A percentile compares a stretch with the other conserved stretches of the same genome.
These are phyloP conservation scores for Fusarium sp. DNA, from an alignment of 2,329 filamentous ascomycete species.

Conservation along the genomic window DNA sequence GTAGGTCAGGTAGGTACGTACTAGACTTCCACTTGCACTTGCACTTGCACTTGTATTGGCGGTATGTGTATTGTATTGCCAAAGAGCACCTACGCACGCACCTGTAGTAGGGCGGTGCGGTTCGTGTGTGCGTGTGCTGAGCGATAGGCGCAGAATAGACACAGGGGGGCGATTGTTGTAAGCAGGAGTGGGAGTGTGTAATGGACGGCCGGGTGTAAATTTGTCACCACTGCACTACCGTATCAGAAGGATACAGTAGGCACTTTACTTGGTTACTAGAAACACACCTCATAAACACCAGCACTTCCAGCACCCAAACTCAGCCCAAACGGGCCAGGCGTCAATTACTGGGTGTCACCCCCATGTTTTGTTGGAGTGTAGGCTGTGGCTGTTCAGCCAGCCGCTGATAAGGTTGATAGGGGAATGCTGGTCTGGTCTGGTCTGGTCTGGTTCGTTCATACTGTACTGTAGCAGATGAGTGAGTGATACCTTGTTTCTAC, in stretches of 20 bases:
- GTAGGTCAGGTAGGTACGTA: constrained; percentile 39
- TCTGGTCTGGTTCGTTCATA: no score
- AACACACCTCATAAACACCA: constrained; percentile 2
- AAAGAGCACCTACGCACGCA: constrained; percentile 9
- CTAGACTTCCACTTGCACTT: constrained; percentile 8
- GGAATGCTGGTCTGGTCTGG: constrained; percentile 22
- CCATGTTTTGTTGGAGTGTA: constrained; percentile 22
- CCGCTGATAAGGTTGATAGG: constrained; percentile 42
- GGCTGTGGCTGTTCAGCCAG: constrained; percentile 17
- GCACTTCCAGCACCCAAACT: background rate
- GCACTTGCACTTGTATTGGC: constrained; percentile 13
- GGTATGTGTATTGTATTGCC: constrained; percentile 8
- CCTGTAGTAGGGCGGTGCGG: constrained; percentile 19
- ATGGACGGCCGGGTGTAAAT: constrained; percentile 1
- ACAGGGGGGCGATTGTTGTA: constrained; percentile 24
- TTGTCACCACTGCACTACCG: constrained; percentile 9
- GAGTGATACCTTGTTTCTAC: constrained; percentile 14
- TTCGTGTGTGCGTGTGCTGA: constrained; percentile 30
- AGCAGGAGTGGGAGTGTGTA: constrained; percentile 18
- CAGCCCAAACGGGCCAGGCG: constrained; percentile 31
- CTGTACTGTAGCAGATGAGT: background rate
- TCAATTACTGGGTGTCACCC: constrained; percentile 8
- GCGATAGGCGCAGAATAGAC: constrained; percentile 40
- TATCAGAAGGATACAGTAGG: background rate
- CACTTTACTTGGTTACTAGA: background rate